Evolutionary conservation across 768 basidiomycete species (phyloP), one percentile per base, ranked within the genome.

Genomic region (Lyophyllum semitale): DNA sequence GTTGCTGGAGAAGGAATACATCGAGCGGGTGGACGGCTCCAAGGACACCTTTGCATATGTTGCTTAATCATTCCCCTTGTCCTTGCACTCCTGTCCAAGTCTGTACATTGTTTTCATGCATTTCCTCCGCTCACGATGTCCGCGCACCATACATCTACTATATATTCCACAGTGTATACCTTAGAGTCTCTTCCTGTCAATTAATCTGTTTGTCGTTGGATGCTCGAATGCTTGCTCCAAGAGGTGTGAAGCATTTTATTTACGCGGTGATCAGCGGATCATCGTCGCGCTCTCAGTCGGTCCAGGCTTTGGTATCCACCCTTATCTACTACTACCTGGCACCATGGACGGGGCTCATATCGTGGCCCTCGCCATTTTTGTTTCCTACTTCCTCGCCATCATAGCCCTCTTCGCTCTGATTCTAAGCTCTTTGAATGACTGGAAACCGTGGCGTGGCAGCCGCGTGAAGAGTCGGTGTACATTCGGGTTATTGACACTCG

Each of bases 1-100:
- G 15, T 77, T 99, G 26, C 78, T 98, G 47, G 97, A 98, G 78
- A 97, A 98, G 75, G 96, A 99, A 72, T 99, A 98, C 71, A 90
- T 99, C 63, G 96, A 98, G 69, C 89, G 96, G 22, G 89, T 93
- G n/a, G 93, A 94, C 32, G 93, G 90, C 8, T 87, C 89, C 27
- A 87, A 90, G 66, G 94, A 96, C 73, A 90, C 90, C 27, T 93
- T 93, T 68, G 85, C 86, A 46, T 90, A 90, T 66, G 84, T 89
- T 63, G 88, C 87, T 57, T 88, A 72, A 78, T 23, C n/a, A n/a
- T 8, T 23, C 27, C 32, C 5, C 40, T 44, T 38, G 4, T n/a
- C 4, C 7, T 18, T n/a, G 37, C 33, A 35, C n/a, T 38, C 37
- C 18, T 38, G 11, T 38, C 17, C n/a, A n/a, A 35, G 17, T 41